These are phyloP conservation scores for Leccinum uliginosum DNA, from an alignment of 768 basidiomycete species.

Conservation along the genomic window DNA sequence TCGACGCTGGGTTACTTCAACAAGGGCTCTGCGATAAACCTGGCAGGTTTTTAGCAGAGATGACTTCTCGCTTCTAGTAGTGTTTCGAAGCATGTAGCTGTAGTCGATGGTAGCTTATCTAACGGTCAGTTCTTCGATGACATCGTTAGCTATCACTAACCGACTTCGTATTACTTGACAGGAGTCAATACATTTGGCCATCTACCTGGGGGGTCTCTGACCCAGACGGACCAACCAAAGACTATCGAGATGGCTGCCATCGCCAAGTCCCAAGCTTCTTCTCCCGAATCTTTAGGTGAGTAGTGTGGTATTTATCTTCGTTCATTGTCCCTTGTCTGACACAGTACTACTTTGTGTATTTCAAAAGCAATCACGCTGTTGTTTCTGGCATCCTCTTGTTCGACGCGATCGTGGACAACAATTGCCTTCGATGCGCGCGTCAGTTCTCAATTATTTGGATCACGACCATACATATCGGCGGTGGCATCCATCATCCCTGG, in stretches of 20 bases:
- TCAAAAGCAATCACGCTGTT: conserved; percentile 4
- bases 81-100: not conserved
- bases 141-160: conserved; percentile 3
- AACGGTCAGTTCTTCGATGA: not conserved
- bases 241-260: not conserved
- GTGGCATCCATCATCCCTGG: not conserved
- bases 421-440: conserved; percentile 3
- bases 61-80: not conserved
- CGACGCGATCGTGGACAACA: not conserved
- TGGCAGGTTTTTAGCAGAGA: conserved; percentile 9
- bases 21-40: not conserved
- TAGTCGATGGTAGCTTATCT: not conserved
- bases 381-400: conserved; percentile 8
- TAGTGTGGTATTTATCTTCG: not conserved
- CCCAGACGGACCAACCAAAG: conserved; percentile 7
- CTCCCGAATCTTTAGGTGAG: conserved; percentile 7
- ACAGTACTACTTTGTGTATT: not conserved
- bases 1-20: conserved; percentile 3
- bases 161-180: not conserved
- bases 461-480: conserved; percentile 7
- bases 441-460: not conserved
- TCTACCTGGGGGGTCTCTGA: conserved; percentile 15
- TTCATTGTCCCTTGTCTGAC: conserved; percentile 6
- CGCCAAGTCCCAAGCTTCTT: not conserved
- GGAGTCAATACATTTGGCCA: conserved; percentile 6